Evolutionary conservation across 768 basidiomycete genomes (phyloP).

Genomic region (Termitomyces sp.): DNA sequence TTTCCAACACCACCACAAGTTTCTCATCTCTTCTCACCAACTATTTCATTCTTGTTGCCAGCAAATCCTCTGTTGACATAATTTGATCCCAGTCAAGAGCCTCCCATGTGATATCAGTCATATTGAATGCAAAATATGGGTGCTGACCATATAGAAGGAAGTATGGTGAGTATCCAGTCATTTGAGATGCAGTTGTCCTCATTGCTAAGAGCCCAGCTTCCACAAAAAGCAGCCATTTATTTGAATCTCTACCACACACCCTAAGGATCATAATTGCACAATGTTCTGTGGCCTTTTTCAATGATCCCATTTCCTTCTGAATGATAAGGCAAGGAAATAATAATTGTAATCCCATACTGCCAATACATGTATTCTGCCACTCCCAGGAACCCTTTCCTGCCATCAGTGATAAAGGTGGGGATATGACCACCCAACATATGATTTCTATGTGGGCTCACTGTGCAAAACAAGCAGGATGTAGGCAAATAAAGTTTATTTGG

Average conservation of each 20-base stretch:
- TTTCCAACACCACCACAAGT: conserved; percentile 9
- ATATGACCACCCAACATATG: too few species aligned
- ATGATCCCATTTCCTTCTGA: too few species aligned
- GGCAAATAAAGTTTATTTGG: too few species aligned
- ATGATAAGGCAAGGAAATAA: too few species aligned
- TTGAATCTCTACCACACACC: not conserved
- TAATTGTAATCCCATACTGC: too few species aligned
- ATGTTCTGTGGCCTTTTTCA: too few species aligned
- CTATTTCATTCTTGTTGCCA: not conserved
- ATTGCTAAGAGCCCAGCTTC: not conserved
- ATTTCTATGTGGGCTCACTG: too few species aligned
- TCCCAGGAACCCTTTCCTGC: not conserved
- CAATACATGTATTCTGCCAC: not conserved
- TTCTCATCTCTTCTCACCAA: conserved; percentile 13
- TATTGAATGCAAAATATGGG: not conserved
- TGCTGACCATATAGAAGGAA: not conserved
- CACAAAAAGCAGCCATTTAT: not conserved
- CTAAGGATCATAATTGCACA: too few species aligned
- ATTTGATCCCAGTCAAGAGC: not conserved
- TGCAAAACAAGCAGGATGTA: too few species aligned
- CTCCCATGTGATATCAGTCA: not conserved
- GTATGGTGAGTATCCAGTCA: not conserved
- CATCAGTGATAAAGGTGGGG: not conserved
- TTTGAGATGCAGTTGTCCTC: not conserved
- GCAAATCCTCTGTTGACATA: not conserved